These are phyloP conservation scores for Discostella stelligera DNA, from an alignment of 352 stramenopile genomes.

Conservation along the genomic window DNA sequence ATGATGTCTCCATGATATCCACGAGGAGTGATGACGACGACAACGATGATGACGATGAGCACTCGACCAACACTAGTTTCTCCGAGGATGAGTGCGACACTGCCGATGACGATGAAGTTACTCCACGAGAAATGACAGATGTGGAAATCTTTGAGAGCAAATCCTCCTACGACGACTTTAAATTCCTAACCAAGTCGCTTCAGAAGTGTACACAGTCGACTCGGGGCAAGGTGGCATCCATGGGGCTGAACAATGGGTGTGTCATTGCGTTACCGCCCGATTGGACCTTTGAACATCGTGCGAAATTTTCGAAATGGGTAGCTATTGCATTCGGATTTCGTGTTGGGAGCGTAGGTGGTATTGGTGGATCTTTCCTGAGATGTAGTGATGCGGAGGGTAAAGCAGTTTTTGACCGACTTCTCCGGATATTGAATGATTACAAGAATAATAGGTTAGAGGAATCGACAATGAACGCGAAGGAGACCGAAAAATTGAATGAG, in stretches of 20 bases:
- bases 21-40: conserved; percentile 15
- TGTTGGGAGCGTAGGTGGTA: conserved; percentile 49
- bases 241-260: conserved; percentile 56
- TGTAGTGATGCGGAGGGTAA: conserved; percentile 57
- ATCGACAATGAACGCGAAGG: background rate
- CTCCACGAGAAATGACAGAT: conserved; percentile 25
- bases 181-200: conserved; percentile 63
- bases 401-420: conserved; percentile 42
- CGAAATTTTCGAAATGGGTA: conserved; percentile 65
- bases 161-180: conserved; percentile 67
- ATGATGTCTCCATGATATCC: conserved; percentile 25
- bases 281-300: conserved; percentile 50
- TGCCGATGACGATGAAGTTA: conserved; percentile 1
- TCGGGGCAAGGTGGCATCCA: conserved; percentile 26
- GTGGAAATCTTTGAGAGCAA: conserved; percentile 62
- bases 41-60: conserved; percentile 16
- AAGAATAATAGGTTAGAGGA: conserved; percentile 34
- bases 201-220: conserved; percentile 38
- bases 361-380: conserved; percentile 53
- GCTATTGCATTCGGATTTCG: conserved; percentile 58
- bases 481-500: conserved; percentile 10
- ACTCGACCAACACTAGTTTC: conserved; percentile 2
- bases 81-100: conserved; percentile 15
- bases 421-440: conserved; percentile 41
- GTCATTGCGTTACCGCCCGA: conserved; percentile 50